phyloP scores from a whole-genome alignment of 176 grass and related monocot genomes.

The Phoenix roebelenii region DNA sequence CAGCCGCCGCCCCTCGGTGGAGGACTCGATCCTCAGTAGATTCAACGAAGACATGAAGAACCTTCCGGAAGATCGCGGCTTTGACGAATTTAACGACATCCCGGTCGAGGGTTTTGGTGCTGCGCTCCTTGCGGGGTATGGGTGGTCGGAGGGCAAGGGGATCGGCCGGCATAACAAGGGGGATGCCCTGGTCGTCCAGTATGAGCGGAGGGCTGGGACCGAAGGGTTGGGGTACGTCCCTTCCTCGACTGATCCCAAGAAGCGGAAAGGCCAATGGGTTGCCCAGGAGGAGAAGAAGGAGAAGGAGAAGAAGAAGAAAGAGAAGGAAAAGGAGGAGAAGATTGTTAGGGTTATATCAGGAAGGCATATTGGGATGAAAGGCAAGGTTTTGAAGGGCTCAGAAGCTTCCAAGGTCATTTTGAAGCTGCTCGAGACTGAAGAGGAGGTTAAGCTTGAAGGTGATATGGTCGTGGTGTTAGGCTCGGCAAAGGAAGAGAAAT shows the following conservation, averaged over 20 bases:
- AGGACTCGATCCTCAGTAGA: conserved; percentile 48
- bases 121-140: conserved; percentile 72
- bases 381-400: conserved; percentile 20
- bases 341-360: conserved; percentile 9
- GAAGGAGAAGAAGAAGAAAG: conserved; percentile 4
- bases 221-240: conserved; percentile 70
- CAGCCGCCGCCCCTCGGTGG: neutral
- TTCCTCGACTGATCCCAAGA: conserved; percentile 58
- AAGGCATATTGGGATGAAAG: conserved; percentile 10
- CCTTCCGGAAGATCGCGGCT: conserved; percentile 63
- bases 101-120: conserved; percentile 61
- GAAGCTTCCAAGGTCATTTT: neutral
- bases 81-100: conserved; percentile 61
- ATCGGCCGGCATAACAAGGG: conserved; percentile 61
- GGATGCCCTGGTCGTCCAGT: conserved; percentile 59
- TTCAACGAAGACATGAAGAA: conserved; percentile 68
- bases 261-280: conserved; percentile 26
- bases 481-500: conserved; percentile 9
- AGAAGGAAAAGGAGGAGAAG: conserved; percentile 1
- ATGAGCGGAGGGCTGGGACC: conserved; percentile 42
- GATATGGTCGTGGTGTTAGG: conserved; percentile 2
- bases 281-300: conserved; percentile 23
- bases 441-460: conserved; percentile 8
- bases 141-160: conserved; percentile 75
- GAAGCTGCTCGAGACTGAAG: conserved; percentile 6